Percentiles rank a stretch among this genome's conserved stretches.
phyloP scores from a whole-genome alignment of 192 early-diverging fungal genomes.

The Podila minutissima region DNA sequence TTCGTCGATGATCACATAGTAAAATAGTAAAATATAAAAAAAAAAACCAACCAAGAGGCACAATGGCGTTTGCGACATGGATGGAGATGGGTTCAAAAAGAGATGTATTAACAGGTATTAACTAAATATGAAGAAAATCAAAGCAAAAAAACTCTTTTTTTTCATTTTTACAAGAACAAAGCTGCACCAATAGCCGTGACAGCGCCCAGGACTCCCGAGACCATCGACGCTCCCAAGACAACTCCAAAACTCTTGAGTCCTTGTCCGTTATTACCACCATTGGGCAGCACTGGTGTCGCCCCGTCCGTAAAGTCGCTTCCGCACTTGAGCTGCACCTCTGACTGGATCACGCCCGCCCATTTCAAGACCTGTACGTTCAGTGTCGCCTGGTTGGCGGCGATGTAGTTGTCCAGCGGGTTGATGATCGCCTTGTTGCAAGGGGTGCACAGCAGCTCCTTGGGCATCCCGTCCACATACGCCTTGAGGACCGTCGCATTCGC shows the following conservation, averaged over 20 bases:
- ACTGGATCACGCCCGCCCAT: constrained; percentile 29
- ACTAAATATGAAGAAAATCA: too few relatives aligned
- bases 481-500: constrained; percentile 20
- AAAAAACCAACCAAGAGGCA: too few relatives aligned
- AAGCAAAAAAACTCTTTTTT: too few relatives aligned
- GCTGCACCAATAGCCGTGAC: neutral
- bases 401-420: constrained; percentile 37
- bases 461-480: constrained; percentile 29
- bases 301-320: constrained; percentile 37
- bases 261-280: neutral
- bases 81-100: too few relatives aligned
- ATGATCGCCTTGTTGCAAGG: constrained; percentile 48
- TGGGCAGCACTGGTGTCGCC: constrained; percentile 4
- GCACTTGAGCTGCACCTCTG: constrained; percentile 29
- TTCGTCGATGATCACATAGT: too few relatives aligned
- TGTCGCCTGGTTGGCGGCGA: constrained; percentile 10
- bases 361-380: constrained; percentile 3
- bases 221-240: neutral
- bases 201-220: too few relatives aligned
- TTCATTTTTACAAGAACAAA: neutral
- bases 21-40: too few relatives aligned
- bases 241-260: neutral
- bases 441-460: constrained; percentile 27
- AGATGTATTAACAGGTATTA: too few relatives aligned
- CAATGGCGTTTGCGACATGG: too few relatives aligned